phyloP scores from a whole-genome alignment of 225 moss, liverwort and hornwort species.

The Lunularia cruciata region DNA sequence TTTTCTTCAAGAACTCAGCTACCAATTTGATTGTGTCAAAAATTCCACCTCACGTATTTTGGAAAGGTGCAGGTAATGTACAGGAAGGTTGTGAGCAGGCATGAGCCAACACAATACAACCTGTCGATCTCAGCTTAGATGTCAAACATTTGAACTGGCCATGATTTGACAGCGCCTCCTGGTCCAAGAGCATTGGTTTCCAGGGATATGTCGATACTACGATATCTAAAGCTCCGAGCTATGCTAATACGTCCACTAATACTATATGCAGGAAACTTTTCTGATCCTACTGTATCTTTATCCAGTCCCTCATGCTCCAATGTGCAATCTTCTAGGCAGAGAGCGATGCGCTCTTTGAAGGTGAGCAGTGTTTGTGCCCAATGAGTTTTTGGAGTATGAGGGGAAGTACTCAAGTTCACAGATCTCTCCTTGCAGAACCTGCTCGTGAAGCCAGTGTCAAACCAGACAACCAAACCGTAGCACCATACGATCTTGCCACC shows the following conservation, averaged over 20 bases:
- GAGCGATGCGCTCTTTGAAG: slow-evolving; percentile 73
- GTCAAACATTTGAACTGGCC: slow-evolving; percentile 91
- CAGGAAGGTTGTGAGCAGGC: not conserved
- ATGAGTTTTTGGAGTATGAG: slow-evolving; percentile 68
- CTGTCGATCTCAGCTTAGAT: slow-evolving; percentile 33
- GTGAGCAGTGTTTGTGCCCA: slow-evolving; percentile 95
- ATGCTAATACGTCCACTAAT: slow-evolving; percentile 77
- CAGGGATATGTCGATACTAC: slow-evolving; percentile 84
- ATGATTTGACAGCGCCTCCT: slow-evolving; percentile 52
- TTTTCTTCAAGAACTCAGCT: not conserved
- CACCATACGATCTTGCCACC: slow-evolving; percentile 49
- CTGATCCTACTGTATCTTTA: slow-evolving; percentile 50
- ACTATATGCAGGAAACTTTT: slow-evolving; percentile 54
- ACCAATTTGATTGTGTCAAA: not conserved
- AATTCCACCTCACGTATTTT: slow-evolving; percentile 16
- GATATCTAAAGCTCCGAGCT: slow-evolving; percentile 77
- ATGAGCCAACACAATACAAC: not conserved
- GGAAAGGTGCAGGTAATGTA: slow-evolving; percentile 8
- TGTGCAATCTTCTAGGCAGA: slow-evolving; percentile 35
- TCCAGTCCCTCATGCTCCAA: slow-evolving; percentile 36
- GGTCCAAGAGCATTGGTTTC: slow-evolving; percentile 57
- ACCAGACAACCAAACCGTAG: slow-evolving; percentile 88
- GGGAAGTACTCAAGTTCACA: slow-evolving; percentile 70
- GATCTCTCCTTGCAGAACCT: slow-evolving; percentile 84
- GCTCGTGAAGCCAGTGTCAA: slow-evolving; percentile 76